Evolutionary conservation across 495 filamentous ascomycete genomes (phyloP).

Genomic region (Aspergillus biplanus): DNA sequence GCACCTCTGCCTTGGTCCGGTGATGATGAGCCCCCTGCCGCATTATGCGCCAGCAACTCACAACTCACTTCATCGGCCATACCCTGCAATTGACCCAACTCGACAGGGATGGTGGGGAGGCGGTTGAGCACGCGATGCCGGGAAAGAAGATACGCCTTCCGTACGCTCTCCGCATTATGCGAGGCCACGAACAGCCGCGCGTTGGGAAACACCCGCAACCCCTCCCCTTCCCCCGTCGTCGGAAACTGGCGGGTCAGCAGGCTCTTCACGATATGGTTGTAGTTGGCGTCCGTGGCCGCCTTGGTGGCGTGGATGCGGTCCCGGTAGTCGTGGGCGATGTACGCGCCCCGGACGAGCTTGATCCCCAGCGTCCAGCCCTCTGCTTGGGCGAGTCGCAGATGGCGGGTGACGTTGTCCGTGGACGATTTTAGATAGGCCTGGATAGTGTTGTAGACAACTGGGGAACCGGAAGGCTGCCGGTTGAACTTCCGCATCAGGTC

Average conservation of each 20-base stretch:
- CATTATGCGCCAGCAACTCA: constrained; percentile 59
- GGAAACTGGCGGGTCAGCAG: constrained; percentile 63
- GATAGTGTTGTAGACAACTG: constrained; percentile 67
- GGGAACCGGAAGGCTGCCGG: constrained; percentile 40
- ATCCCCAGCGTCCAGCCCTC: constrained; percentile 78
- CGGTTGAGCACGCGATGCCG: constrained; percentile 41
- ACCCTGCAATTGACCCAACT: constrained; percentile 84
- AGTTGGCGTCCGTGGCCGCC: constrained; percentile 41
- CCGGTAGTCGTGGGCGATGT: constrained; percentile 50
- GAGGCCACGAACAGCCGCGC: constrained; percentile 28
- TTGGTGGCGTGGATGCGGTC: constrained; percentile 46
- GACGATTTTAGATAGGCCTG: constrained; percentile 80
- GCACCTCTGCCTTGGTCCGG: constrained; percentile 17
- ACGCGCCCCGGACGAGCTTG: constrained; percentile 90
- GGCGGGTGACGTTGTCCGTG: constrained; percentile 58
- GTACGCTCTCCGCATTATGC: constrained; percentile 44
- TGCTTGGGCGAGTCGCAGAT: constrained; percentile 61
- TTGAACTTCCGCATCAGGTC: constrained; percentile 75
- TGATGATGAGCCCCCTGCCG: background rate
- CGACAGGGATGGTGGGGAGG: constrained; percentile 55
- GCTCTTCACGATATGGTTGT: constrained; percentile 54
- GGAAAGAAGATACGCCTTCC: constrained; percentile 45
- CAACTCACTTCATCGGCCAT: constrained; percentile 93
- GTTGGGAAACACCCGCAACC: constrained; percentile 50
- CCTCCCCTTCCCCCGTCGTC: constrained; percentile 65